These are phyloP conservation scores for Margaritispora aquatica DNA, from an alignment of 495 filamentous ascomycete species.

Conservation along the genomic window DNA sequence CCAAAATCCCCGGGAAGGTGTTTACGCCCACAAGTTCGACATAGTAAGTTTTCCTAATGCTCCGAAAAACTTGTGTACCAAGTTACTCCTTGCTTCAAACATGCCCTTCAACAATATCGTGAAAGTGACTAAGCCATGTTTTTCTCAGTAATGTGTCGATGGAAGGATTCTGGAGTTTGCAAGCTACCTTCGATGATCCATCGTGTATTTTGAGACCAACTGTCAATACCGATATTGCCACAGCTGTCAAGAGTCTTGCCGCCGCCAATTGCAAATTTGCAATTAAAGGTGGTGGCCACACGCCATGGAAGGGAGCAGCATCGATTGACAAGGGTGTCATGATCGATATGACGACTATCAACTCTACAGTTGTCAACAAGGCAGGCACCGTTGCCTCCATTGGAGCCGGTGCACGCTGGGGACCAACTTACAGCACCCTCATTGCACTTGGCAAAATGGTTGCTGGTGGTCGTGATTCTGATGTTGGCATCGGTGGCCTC, in stretches of 20 bases:
- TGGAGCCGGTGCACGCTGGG: slow-evolving; percentile 40
- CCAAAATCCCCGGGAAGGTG: neutral
- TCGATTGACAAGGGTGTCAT: slow-evolving; percentile 30
- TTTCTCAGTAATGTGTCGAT: neutral
- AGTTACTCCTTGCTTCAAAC: too few species aligned
- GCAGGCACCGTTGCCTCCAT: slow-evolving; percentile 7
- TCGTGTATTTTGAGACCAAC: slow-evolving; percentile 30
- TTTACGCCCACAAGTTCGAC: neutral
- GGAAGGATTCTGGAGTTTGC: slow-evolving; percentile 1
- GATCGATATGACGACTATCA: slow-evolving; percentile 27
- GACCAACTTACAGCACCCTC: slow-evolving; percentile 44
- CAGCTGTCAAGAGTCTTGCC: slow-evolving; percentile 3
- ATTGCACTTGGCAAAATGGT: slow-evolving; percentile 39
- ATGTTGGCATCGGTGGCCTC: slow-evolving; percentile 18
- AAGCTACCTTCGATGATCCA: slow-evolving; percentile 13
- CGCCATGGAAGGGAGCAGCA: slow-evolving; percentile 19
- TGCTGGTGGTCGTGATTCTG: slow-evolving; percentile 29
- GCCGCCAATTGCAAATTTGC: slow-evolving; percentile 27
- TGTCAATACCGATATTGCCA: slow-evolving; percentile 26
- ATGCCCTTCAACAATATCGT: too few species aligned
- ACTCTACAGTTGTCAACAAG: slow-evolving; percentile 1
- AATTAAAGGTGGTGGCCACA: slow-evolving; percentile 28
- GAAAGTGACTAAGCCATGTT: too few species aligned
- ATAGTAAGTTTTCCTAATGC: too few species aligned
- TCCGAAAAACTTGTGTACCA: too few species aligned